Conservation (phyloP, 345 rosid species). For the Hibiscus mutabilis region DNA sequence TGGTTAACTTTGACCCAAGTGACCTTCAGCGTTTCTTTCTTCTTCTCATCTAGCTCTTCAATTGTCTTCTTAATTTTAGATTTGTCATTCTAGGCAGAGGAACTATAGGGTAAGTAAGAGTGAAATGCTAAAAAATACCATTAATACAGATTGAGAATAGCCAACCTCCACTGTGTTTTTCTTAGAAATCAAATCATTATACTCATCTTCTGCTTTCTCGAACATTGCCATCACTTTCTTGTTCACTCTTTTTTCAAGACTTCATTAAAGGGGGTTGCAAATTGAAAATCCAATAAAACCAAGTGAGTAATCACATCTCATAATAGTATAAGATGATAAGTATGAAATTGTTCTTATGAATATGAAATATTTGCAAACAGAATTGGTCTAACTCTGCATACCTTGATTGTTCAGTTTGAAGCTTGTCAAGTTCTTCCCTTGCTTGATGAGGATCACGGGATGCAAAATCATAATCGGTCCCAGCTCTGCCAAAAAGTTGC, state of each 20-base stretch:
- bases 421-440: conserved; percentile 70
- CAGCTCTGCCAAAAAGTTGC: conserved; percentile 88
- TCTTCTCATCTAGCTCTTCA: conserved; percentile 97
- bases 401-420: conserved; percentile 91
- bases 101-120: conserved; percentile 6
- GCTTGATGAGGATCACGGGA: conserved; percentile 68
- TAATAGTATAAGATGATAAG: not conserved
- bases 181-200: conserved; percentile 72
- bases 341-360: not conserved
- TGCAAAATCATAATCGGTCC: conserved; percentile 90
- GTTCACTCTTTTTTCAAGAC: conserved; percentile 92
- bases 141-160: conserved; percentile 16
- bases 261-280: conserved; percentile 18
- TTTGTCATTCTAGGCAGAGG: conserved; percentile 60
- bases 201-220: conserved; percentile 98
- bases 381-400: conserved; percentile 14
- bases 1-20: conserved; percentile 92
- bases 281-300: conserved; percentile 1
- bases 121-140: conserved; percentile 6
- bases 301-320: conserved; percentile 6
- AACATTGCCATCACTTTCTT: conserved; percentile 99
- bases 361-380: not conserved
- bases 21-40: conserved; percentile 81
- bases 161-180: conserved; percentile 87
- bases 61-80: conserved; percentile 87